phyloP scores from a whole-genome alignment of 495 filamentous ascomycete genomes.

The Zalerion maritima region DNA sequence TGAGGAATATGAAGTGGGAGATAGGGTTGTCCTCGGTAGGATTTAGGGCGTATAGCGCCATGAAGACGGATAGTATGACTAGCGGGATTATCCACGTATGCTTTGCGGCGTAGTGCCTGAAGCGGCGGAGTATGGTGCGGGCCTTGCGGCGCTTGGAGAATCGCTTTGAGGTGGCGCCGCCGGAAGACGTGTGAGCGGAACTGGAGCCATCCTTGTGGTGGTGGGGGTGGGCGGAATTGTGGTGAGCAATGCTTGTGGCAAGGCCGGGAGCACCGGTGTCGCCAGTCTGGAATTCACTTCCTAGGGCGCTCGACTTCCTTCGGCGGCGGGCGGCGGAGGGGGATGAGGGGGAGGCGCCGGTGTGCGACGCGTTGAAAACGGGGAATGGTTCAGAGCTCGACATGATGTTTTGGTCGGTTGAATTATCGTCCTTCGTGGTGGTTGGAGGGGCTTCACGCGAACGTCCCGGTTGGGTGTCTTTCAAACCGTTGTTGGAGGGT shows the following conservation, averaged over 20 bases:
- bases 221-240: slow-evolving; percentile 10
- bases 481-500: too few relatives aligned
- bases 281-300: slow-evolving; percentile 26
- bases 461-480: too few relatives aligned
- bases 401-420: too few relatives aligned
- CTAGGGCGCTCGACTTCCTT: slow-evolving; percentile 34
- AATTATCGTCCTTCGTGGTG: too few relatives aligned
- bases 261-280: slow-evolving; percentile 34
- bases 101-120: slow-evolving; percentile 49
- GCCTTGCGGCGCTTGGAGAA: slow-evolving; percentile 42
- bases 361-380: slow-evolving; percentile 26
- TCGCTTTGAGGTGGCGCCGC: slow-evolving; percentile 15
- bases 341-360: slow-evolving; percentile 12
- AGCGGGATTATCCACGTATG: slow-evolving; percentile 76
- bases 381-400: slow-evolving; percentile 29
- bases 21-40: slow-evolving; percentile 72
- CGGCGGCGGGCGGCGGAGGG: slow-evolving; percentile 21
- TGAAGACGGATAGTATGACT: slow-evolving; percentile 46
- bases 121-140: slow-evolving; percentile 48
- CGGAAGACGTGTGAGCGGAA: slow-evolving; percentile 8
- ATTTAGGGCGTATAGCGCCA: slow-evolving; percentile 59
- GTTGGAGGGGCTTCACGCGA: too few relatives aligned
- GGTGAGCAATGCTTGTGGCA: slow-evolving; percentile 25
- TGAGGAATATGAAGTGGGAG: slow-evolving; percentile 81
- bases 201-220: slow-evolving; percentile 8